These are phyloP conservation scores for Deinandra increscens DNA, from an alignment of 129 eudicot genomes.

Conservation along the genomic window DNA sequence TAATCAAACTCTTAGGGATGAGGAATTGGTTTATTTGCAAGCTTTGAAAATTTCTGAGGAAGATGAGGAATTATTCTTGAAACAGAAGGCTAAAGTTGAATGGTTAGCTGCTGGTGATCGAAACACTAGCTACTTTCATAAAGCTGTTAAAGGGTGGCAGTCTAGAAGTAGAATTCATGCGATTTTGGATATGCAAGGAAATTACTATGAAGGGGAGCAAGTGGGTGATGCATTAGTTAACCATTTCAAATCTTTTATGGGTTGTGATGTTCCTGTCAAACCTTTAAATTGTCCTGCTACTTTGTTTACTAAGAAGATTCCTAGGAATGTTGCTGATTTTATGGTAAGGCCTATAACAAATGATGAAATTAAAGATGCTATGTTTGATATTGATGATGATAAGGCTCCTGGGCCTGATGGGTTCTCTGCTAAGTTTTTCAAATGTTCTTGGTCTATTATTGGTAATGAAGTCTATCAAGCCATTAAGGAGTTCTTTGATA, in stretches of 20 bases:
- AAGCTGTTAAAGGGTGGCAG: not conserved
- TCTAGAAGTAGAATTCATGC: not conserved
- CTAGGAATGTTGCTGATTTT: not conserved
- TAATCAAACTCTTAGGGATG: not conserved
- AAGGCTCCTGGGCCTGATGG: not conserved
- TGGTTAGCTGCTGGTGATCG: not conserved
- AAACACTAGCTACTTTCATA: not conserved
- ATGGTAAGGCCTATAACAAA: not conserved
- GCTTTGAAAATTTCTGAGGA: not conserved
- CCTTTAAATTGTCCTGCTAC: rapidly evolving
- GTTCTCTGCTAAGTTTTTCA: no score
- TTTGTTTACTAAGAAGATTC: not conserved
- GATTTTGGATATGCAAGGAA: not conserved
- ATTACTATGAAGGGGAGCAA: not conserved
- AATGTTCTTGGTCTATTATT: no score
- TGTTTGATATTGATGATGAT: not conserved
- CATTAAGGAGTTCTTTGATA: no score
- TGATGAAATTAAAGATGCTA: not conserved
- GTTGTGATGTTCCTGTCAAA: not conserved
- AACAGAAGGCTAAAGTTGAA: not conserved
- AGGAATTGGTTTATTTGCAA: not conserved
- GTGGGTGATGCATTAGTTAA: not conserved
- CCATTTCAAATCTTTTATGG: not conserved
- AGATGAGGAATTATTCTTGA: not conserved
- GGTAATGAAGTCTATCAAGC: no score